Evolutionary conservation across 106 monocot species (phyloP).

Genomic region (Narthecium ossifragum): DNA sequence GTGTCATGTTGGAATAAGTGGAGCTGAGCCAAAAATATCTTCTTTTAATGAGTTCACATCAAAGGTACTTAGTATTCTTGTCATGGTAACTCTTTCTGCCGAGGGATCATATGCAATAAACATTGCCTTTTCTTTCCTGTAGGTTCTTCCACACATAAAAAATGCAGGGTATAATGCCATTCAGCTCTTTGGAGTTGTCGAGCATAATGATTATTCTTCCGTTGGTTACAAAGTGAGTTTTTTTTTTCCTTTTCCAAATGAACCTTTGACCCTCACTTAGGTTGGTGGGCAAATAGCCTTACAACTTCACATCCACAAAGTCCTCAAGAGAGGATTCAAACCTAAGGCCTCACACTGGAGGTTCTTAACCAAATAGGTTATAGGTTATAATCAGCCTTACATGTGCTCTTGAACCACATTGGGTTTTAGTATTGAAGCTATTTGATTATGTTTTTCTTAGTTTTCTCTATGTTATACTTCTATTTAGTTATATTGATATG

Average conservation of each 20-base stretch:
- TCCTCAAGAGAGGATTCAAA: no score
- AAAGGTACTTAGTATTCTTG: conserved; percentile 31
- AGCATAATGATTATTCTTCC: conserved; percentile 96
- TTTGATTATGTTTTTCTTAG: no score
- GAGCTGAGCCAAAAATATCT: conserved; percentile 68
- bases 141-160: conserved; percentile 92
- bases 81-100: no score
- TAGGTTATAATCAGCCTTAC: no score
- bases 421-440: no score
- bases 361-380: no score
- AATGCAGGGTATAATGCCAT: conserved; percentile 86
- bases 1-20: conserved; percentile 96
- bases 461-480: neutral
- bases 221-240: conserved; percentile 88
- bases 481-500: neutral
- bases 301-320: no score
- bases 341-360: no score
- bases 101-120: neutral
- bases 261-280: no score
- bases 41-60: conserved; percentile 83
- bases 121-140: conserved; percentile 4
- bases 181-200: conserved; percentile 74
- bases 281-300: no score
- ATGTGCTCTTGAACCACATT: no score
- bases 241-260: no score